phyloP scores from a whole-genome alignment of 2,329 filamentous ascomycete species.

The Sarocladiaceae sp. region DNA sequence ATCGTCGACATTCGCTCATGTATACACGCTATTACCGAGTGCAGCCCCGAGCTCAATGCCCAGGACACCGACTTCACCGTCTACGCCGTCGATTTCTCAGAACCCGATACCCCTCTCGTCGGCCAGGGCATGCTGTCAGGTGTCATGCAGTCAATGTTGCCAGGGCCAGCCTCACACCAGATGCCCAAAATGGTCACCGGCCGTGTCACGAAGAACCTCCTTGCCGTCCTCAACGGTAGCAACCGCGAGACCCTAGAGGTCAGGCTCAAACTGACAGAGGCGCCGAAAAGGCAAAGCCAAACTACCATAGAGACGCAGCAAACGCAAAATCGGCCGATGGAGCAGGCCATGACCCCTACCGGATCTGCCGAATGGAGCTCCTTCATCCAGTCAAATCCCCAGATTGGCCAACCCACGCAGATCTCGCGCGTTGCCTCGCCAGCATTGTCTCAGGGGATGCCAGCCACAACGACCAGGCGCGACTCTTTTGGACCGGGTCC shows the following conservation, averaged over 20 bases:
- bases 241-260: constrained; percentile 88
- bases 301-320: constrained; percentile 17
- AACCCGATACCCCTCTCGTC: constrained; percentile 86
- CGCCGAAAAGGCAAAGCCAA: constrained; percentile 49
- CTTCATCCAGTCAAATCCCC: constrained; percentile 66
- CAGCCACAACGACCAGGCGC: constrained; percentile 15
- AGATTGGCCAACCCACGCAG: constrained; percentile 33
- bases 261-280: constrained; percentile 76
- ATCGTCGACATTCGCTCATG: constrained; percentile 83
- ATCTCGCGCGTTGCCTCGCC: constrained; percentile 30
- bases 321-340: constrained; percentile 18
- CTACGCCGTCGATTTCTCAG: constrained; percentile 94
- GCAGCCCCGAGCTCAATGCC: constrained; percentile 74
- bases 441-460: constrained; percentile 26
- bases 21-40: constrained; percentile 69
- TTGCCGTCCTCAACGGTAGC: constrained; percentile 71
- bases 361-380: constrained; percentile 73
- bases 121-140: constrained; percentile 94
- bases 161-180: constrained; percentile 30
- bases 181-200: constrained; percentile 77
- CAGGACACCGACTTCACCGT: constrained; percentile 84
- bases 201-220: constrained; percentile 77
- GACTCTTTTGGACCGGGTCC: constrained; percentile 21
- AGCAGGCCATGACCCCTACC: constrained; percentile 38
- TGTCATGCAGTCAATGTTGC: constrained; percentile 50